Evolutionary conservation across 768 basidiomycete genomes (phyloP), one percentile per base, ranked within the genome.

Genomic region (Psilocybe cubensis): DNA sequence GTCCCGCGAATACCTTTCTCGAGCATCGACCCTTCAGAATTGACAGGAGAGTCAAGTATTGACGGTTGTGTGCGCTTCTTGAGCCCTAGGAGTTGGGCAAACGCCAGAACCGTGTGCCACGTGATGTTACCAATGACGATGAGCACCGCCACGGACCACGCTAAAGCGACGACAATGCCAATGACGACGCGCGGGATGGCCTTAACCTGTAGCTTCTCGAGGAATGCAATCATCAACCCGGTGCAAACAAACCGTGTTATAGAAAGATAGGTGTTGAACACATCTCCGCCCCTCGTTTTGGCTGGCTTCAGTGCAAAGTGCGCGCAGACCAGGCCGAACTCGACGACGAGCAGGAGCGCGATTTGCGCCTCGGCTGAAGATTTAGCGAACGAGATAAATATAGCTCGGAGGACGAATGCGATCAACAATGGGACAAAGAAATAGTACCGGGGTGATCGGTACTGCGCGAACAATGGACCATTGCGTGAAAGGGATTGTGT

Each of bases 111-210:
- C 52, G 76, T 66, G 63, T 89, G 83, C 71, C 85, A 72, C 42
- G 85, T 61, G 42, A 86, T 73, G 65, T 92, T 92, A 66, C 88
- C 62, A 67, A 91, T 82, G 65, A 91, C 78, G 54, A 92, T 72
- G 44, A 95, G 58, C 27, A 91, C 79, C 0, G 91, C 82, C 35
- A 92, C 73, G 12, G 89, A 88, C 68, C 85, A 89, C 33, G 94
- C 77, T 28, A 89, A 83, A 11, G 87, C 84, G 35, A 85, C 79
- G 59, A 93, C 81, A 55, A 91, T 80, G 20, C 93, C 94, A 54
- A 97, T 87, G 29, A 83, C 87, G 1, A 91, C 89, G 18, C 94
- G 84, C 1, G 91, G 87, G 63, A 96, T 96, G 38, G 94, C 79
- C 17, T 78, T 73, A 29, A 95, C 79, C 5, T 77, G 70, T 23